Conservation (phyloP, 257 asterid genomes). For the Solanum chmielewskii region DNA sequence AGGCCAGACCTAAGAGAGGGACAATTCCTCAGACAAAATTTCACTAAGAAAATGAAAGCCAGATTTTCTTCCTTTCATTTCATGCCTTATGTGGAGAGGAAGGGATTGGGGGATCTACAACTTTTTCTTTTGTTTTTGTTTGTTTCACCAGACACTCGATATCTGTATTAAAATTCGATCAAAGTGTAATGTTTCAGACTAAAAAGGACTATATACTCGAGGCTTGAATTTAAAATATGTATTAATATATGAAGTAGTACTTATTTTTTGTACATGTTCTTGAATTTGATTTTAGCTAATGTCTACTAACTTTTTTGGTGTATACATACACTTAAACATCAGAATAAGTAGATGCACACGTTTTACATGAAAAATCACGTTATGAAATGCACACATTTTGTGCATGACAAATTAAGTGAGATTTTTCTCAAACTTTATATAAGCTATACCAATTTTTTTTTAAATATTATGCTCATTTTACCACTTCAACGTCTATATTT, state of each 20-base stretch:
- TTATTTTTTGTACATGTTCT: neutral
- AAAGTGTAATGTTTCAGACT: accelerated
- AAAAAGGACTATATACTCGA: accelerated
- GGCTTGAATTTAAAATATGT: neutral
- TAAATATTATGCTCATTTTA: no score
- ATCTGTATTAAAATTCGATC: neutral
- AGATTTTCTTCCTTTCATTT: neutral
- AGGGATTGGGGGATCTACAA: neutral
- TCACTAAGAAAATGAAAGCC: neutral
- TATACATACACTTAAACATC: no score
- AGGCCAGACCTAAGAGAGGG: conserved; percentile 2
- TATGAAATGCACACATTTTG: neutral
- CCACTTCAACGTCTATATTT: neutral
- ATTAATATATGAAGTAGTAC: neutral
- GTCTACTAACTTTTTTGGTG: no score
- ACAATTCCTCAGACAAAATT: conserved; percentile 9
- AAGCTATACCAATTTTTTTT: accelerated
- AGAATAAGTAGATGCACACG: no score
- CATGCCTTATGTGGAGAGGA: neutral
- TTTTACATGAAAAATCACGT: no score
- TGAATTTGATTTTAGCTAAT: neutral
- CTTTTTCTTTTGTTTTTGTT: neutral
- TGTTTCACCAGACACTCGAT: neutral
- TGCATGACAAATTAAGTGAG: neutral
- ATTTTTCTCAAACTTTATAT: no score